These are phyloP conservation scores for Neurospora sp. DNA, from an alignment of 2,329 filamentous ascomycete genomes.

Conservation along the genomic window DNA sequence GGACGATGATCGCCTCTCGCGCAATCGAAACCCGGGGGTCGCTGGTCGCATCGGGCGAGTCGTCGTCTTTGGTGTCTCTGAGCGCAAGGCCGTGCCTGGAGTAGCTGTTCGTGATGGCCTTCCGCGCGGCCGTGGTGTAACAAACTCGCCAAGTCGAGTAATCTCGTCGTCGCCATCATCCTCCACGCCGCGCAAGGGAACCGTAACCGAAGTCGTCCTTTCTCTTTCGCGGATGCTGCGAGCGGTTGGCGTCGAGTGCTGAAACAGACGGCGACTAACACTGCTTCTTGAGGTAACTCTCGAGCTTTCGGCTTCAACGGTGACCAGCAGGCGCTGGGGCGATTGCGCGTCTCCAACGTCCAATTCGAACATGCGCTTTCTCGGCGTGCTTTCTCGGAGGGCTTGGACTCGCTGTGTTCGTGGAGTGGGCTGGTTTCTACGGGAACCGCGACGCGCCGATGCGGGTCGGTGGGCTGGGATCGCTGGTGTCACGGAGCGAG, in stretches of 20 bases:
- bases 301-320: slow-evolving; percentile 39
- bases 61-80: slow-evolving; percentile 20
- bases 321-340: slow-evolving; percentile 43
- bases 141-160: slow-evolving; percentile 9
- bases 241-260: slow-evolving; percentile 18
- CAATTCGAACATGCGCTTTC: slow-evolving; percentile 47
- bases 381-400: slow-evolving; percentile 30
- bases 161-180: slow-evolving; percentile 30
- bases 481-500: slow-evolving; percentile 27
- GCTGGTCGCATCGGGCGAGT: slow-evolving; percentile 32
- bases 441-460: slow-evolving; percentile 27
- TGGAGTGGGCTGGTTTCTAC: slow-evolving; percentile 4
- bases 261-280: slow-evolving; percentile 32
- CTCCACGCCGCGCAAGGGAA: slow-evolving; percentile 37
- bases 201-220: slow-evolving; percentile 36
- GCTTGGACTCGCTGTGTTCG: background rate
- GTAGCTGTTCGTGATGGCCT: slow-evolving; percentile 43
- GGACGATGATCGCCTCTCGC: background rate
- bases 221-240: slow-evolving; percentile 23
- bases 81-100: slow-evolving; percentile 22
- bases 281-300: slow-evolving; percentile 21
- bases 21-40: slow-evolving; percentile 25
- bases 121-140: slow-evolving; percentile 33
- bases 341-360: slow-evolving; percentile 40
- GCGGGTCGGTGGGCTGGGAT: slow-evolving; percentile 32